Evolutionary conservation across 495 filamentous ascomycete species (phyloP).

Genomic region (Talaromyces ruber): DNA sequence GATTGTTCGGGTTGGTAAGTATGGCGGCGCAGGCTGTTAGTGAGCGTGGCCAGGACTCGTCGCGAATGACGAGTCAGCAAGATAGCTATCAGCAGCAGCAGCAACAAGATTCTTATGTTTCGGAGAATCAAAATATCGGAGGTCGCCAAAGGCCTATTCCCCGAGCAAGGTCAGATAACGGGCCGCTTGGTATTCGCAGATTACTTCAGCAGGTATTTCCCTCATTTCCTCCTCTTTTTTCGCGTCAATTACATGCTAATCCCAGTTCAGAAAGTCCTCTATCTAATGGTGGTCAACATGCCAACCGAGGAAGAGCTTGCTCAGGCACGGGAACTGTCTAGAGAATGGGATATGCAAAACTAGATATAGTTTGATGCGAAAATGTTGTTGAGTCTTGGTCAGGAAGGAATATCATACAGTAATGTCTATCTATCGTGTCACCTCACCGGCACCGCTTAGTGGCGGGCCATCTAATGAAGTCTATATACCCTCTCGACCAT

Average conservation of each 20-base stretch:
- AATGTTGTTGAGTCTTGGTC: background rate
- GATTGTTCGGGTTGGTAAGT: background rate
- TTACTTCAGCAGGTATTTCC: background rate
- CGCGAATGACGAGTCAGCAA: background rate
- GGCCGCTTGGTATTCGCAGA: background rate
- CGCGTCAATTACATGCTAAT: background rate
- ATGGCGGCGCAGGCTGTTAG: background rate
- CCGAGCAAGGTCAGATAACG: background rate
- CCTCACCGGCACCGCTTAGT: background rate
- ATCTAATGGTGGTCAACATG: slow-evolving; percentile 46
- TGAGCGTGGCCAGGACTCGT: background rate
- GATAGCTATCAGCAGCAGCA: background rate
- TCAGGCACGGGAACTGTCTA: slow-evolving; percentile 10
- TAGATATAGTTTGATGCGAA: background rate
- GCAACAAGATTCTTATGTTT: background rate
- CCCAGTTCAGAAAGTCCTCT: slow-evolving; percentile 34
- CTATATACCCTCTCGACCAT: background rate
- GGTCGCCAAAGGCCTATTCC: background rate
- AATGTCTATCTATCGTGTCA: background rate
- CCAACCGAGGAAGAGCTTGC: slow-evolving; percentile 38
- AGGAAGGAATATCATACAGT: background rate
- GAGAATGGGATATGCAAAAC: background rate
- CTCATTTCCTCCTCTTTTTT: background rate
- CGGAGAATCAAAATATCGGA: background rate
- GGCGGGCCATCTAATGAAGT: background rate